phyloP scores from a whole-genome alignment of 2,329 filamentous ascomycete genomes.

The Ceratocystis variospora region DNA sequence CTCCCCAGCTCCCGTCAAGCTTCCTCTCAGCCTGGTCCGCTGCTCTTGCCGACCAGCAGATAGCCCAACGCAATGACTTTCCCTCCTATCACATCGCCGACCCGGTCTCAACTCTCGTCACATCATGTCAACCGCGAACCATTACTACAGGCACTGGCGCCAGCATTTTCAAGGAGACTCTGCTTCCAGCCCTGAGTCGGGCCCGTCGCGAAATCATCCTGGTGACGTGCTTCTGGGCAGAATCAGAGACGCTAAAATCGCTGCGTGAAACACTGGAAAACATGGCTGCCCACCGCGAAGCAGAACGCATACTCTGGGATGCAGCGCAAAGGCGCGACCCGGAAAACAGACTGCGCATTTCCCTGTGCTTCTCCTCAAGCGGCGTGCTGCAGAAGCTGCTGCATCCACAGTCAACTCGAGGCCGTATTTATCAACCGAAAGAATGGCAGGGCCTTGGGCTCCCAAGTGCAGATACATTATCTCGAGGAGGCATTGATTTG shows the following conservation, averaged over 20 bases:
- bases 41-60: constrained; percentile 21
- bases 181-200: constrained; percentile 47
- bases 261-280: constrained; percentile 44
- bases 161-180: constrained; percentile 38
- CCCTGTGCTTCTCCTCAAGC: constrained; percentile 63
- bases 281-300: constrained; percentile 39
- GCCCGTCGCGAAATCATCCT: constrained; percentile 55
- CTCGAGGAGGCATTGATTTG: constrained; percentile 49
- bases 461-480: constrained; percentile 38
- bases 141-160: constrained; percentile 46
- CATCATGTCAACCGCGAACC: constrained; percentile 33
- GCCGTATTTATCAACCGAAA: constrained; percentile 45
- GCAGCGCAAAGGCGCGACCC: background rate
- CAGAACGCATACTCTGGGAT: constrained; percentile 20
- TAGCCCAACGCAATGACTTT: constrained; percentile 31
- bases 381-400: constrained; percentile 61
- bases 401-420: constrained; percentile 49
- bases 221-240: constrained; percentile 73
- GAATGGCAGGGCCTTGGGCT: constrained; percentile 54
- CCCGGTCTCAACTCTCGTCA: constrained; percentile 33
- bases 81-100: constrained; percentile 36
- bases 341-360: constrained; percentile 38
- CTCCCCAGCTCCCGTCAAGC: constrained; percentile 5
- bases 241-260: constrained; percentile 45
- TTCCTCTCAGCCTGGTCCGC: constrained; percentile 14